A percentile compares a stretch with the other conserved stretches of the same genome.
These are phyloP conservation scores for Neltuma alba DNA, from an alignment of 306 rosid species.

Conservation along the genomic window DNA sequence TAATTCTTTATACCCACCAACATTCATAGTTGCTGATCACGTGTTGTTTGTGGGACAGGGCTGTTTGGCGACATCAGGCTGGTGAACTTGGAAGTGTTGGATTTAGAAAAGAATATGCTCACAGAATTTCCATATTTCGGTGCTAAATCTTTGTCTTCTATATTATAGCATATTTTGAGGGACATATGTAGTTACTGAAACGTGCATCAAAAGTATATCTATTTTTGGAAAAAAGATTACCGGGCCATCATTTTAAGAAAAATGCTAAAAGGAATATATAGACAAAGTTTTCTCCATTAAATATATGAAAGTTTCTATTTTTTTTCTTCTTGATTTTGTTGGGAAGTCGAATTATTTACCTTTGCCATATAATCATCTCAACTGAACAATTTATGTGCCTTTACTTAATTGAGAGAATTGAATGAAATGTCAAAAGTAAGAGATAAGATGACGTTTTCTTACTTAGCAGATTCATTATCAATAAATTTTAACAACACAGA, in stretches of 20 bases:
- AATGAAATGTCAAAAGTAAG: neutral
- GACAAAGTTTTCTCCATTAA: neutral
- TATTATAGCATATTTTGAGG: neutral
- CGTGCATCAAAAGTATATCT: neutral
- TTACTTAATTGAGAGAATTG: neutral
- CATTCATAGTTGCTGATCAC: too few relatives aligned
- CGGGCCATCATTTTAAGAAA: neutral
- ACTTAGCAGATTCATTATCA: neutral
- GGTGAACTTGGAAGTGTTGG: neutral
- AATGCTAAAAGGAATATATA: neutral
- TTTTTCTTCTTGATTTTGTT: too few relatives aligned
- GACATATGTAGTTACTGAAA: neutral
- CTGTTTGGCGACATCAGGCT: neutral
- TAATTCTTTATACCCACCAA: too few relatives aligned
- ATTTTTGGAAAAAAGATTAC: neutral
- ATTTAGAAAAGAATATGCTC: fast-evolving
- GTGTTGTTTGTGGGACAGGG: neutral
- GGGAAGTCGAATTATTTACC: neutral
- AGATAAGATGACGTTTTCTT: neutral
- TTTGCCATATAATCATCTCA: neutral
- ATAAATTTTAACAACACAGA: too few relatives aligned
- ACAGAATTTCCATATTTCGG: neutral
- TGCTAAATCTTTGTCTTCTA: neutral
- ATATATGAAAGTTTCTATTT: too few relatives aligned
- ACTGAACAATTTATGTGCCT: neutral